Conservation (phyloP, 2,329 filamentous ascomycete species). For the Dothistroma pini region DNA sequence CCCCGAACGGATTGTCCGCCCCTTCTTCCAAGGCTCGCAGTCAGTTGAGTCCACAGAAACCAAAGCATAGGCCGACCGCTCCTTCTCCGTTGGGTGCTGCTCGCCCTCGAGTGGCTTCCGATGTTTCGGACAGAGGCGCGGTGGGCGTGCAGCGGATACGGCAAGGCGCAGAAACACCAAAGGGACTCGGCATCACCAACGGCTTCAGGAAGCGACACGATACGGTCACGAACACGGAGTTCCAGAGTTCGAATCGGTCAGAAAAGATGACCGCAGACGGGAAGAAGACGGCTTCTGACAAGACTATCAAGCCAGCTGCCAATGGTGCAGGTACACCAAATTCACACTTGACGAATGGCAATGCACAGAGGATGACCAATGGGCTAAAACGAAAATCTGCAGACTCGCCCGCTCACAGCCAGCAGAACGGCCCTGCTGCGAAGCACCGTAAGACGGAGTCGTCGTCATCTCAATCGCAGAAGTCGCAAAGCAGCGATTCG, state of each 20-base stretch:
- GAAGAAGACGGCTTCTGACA: conserved; percentile 19
- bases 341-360: conserved; percentile 14
- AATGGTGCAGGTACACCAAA: conserved; percentile 38
- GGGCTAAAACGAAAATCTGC: conserved; percentile 46
- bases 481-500: conserved; percentile 24
- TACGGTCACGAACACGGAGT: conserved; percentile 30
- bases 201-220: conserved; percentile 32
- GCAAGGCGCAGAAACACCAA: conserved; percentile 41
- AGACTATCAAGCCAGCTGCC: conserved; percentile 24
- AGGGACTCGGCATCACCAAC: conserved; percentile 41
- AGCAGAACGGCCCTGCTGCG: conserved; percentile 16
- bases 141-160: conserved; percentile 26
- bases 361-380: conserved; percentile 30
- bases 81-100: conserved; percentile 60
- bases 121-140: conserved; percentile 39
- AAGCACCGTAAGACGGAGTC: conserved; percentile 37
- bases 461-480: conserved; percentile 30
- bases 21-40: conserved; percentile 23
- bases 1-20: conserved; percentile 27
- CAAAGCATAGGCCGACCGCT: conserved; percentile 55
- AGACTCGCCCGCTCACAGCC: conserved; percentile 32
- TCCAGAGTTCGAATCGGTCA: conserved; percentile 17
- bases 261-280: conserved; percentile 18
- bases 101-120: conserved; percentile 58
- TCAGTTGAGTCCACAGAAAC: conserved; percentile 37